Conservation (phyloP, 2,329 filamentous ascomycete genomes). For the Didymella segeticola region DNA sequence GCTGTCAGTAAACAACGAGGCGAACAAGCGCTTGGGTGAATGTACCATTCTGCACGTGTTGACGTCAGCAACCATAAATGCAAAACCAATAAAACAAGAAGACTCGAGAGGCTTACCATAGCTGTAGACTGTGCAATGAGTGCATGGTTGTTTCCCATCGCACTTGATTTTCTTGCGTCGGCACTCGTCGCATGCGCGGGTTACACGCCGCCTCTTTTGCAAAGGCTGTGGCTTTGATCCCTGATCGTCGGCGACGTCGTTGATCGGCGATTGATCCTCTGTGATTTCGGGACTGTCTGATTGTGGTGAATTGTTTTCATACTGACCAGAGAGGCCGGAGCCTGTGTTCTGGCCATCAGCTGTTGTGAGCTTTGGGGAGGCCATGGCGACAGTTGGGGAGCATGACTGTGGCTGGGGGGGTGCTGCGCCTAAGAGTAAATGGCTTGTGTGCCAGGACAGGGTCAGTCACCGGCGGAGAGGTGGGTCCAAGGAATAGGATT, state of each 20-base stretch:
- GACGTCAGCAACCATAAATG: constrained; percentile 3
- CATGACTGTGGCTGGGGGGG: constrained; percentile 41
- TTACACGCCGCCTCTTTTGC: constrained; percentile 53
- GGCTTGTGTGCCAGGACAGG: constrained; percentile 34
- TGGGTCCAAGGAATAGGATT: constrained; percentile 42
- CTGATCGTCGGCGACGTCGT: constrained; percentile 44
- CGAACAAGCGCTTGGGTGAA: background rate
- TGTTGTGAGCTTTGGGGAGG: constrained; percentile 42
- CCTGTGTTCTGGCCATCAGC: constrained; percentile 41
- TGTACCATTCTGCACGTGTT: constrained; percentile 8
- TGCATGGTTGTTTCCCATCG: constrained; percentile 65
- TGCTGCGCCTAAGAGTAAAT: constrained; percentile 43
- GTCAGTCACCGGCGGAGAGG: constrained; percentile 37
- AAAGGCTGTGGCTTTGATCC: constrained; percentile 45
- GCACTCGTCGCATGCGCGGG: constrained; percentile 53
- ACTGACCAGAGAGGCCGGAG: constrained; percentile 34
- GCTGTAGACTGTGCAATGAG: constrained; percentile 96
- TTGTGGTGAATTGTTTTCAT: constrained; percentile 32
- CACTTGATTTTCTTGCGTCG: constrained; percentile 62
- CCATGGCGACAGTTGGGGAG: constrained; percentile 44
- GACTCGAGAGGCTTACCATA: constrained; percentile 69
- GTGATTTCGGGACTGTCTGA: constrained; percentile 41
- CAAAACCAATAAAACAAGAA: background rate
- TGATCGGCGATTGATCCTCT: constrained; percentile 43
- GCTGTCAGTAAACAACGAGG: constrained; percentile 13